Evolutionary conservation across 2,329 filamentous ascomycete species (phyloP), one percentile per base, ranked within the genome.

Genomic region (Phialocephala subalpina): DNA sequence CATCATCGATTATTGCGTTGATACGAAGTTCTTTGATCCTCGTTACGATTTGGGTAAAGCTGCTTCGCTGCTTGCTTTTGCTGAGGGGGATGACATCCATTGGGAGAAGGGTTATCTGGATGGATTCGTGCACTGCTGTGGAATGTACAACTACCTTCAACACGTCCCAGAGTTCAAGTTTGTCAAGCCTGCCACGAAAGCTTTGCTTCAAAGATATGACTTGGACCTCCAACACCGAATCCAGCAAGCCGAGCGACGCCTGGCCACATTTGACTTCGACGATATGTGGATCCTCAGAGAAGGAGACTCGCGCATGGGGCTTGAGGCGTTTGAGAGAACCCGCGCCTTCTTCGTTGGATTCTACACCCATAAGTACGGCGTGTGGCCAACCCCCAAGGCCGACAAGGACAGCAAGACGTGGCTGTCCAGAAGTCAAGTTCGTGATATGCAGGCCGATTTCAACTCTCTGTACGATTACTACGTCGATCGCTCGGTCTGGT

Each of bases 51-150:
- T 87, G 0, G 84, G 86, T 40, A 81, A 82, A 1, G 89, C 90
- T 0, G 82, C 90, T 2, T 84, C 86, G 0, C 78, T 92, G 18
- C 80, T 93, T 3, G 85, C 87, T 0, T 92, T 89, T 87, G 84
- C 87, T 1, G 90, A 92, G 70, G 81, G 81, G n/a, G 80, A 83
- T 1, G 83, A 81, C 20, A 85, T 92, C 12, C 69, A 67, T 14
- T 91, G 89, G 88, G 83, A 87, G 53, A 86, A 89, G 68, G 88
- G 89, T 1, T 93, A 89, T 83, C 82, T 85, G 18, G 90, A 92
- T 74, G 84, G 84, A 29, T 93, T 91, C 71, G 80, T 87, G 7
- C 90, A 93, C 73, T 86, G 87, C 69, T 85, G 85, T 2, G 90
- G 90, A 29, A 87, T 91, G 84, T 88, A 84, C 73, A 80, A 77